Percentiles rank a stretch among this genome's conserved stretches.
phyloP scores from a whole-genome alignment of 495 filamentous ascomycete genomes.

The Aspergillus wentii region DNA sequence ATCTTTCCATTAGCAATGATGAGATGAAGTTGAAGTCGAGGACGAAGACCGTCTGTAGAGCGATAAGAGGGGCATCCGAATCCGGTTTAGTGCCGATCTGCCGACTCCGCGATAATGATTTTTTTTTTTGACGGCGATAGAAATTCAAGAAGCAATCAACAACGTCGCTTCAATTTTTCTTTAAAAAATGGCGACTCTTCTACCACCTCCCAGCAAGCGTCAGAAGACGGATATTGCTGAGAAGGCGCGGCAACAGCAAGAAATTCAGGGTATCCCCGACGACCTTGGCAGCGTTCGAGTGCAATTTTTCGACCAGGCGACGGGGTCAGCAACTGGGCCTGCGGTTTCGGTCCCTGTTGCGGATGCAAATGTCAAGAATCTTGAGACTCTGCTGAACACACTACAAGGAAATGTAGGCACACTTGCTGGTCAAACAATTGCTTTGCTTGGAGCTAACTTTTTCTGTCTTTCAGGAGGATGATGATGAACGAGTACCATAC shows the following conservation, averaged over 20 bases:
- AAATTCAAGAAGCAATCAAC: conserved; percentile 7
- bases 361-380: conserved; percentile 83
- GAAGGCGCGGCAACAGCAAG: conserved; percentile 68
- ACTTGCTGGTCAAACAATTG: too few relatives aligned
- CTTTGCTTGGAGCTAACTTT: too few relatives aligned
- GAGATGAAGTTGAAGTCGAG: conserved; percentile 20
- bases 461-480: conserved; percentile 59
- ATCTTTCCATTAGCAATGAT: neutral
- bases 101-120: conserved; percentile 16
- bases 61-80: conserved; percentile 14
- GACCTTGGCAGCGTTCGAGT: conserved; percentile 77
- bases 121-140: conserved; percentile 7
- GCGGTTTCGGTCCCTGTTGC: conserved; percentile 78
- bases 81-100: conserved; percentile 16
- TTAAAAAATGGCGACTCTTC: conserved; percentile 77
- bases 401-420: conserved; percentile 70
- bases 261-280: conserved; percentile 64
- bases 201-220: conserved; percentile 88
- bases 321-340: conserved; percentile 58
- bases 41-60: conserved; percentile 31
- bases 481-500: conserved; percentile 79
- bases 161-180: conserved; percentile 4
- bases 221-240: conserved; percentile 74
- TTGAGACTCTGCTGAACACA: conserved; percentile 87
- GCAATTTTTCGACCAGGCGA: conserved; percentile 83